Evolutionary conservation across 768 basidiomycete genomes (phyloP), one percentile per base, ranked within the genome.

Genomic region (Vararia minispora): DNA sequence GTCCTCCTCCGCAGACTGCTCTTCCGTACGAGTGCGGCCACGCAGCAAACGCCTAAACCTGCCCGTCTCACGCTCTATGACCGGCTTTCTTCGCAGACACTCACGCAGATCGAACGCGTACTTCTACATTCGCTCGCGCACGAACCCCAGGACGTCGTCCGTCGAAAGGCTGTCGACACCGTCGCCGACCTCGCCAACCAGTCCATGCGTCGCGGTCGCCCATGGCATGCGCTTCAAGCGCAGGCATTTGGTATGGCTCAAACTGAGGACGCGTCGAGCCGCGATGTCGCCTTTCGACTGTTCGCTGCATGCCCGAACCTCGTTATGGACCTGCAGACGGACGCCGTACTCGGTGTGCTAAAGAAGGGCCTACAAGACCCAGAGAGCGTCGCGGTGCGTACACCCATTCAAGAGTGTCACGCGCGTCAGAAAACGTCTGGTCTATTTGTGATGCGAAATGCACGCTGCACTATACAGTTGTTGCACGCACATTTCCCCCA

Each of bases 171-270:
- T 3, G 79, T 81, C 11, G 84, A 88, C 50, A 81, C 84, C 2
- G 68, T 81, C 17, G 76, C 73, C 42, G 86, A 88, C 49, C 60
- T 88, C 21, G 79, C 85, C 5, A 79, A 79, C 39, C 73, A 81
- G 41, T 72, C 73, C 9, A 84, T 88, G 79, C 53, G 57, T 12
- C 69, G 83, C 2, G 86, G 85, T 1, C 58, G 82, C 7, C 84
- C 83, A 2, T 89, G 85, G 85, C 83, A 85, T 51, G 79, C 78
- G 2, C 62, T 88, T 1, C 85, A 87, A 51, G 72, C 71, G 0
- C 79, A 79, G 38, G 66, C 69, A 0, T 87, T 87, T 49, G 64
- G 58, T 32, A 82, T 85, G 79, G 66, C 71, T 0, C 68, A 71
- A 25, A 51, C 42, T 34, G 23, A 47, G 4, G 58, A 58, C 27